Evolutionary conservation across 2,329 filamentous ascomycete genomes (phyloP).

Genomic region (Scedosporium aurantiacum): DNA sequence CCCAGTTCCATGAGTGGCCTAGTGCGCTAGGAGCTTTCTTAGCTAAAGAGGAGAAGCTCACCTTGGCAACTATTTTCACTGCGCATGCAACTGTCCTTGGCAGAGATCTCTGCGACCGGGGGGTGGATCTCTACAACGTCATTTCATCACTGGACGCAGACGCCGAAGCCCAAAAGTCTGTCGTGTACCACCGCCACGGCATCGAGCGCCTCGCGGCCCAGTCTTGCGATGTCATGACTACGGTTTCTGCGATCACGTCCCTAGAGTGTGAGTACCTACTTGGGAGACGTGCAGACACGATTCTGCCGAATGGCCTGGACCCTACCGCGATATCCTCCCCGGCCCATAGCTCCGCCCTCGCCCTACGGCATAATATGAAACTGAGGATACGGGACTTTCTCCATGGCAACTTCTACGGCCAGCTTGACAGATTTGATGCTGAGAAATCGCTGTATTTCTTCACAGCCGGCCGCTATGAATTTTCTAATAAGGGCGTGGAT

Average conservation of each 20-base stretch:
- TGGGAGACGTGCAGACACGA: conserved; percentile 94
- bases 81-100: conserved; percentile 60
- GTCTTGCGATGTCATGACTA: conserved; percentile 92
- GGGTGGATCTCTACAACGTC: conserved; percentile 99
- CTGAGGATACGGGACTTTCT: conserved; percentile 98
- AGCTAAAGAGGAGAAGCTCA: background rate
- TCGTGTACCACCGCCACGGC: conserved; percentile 97
- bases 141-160: conserved; percentile 95
- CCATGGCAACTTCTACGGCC: conserved; percentile 93
- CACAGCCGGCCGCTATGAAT: conserved; percentile 93
- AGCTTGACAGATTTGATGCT: conserved; percentile 85
- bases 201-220: conserved; percentile 92
- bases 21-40: background rate
- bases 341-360: conserved; percentile 67
- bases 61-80: background rate
- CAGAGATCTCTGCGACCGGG: conserved; percentile 91
- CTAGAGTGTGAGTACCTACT: conserved; percentile 96
- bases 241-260: conserved; percentile 95
- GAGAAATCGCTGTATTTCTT: conserved; percentile 98
- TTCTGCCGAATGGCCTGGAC: conserved; percentile 91
- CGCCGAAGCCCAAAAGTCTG: conserved; percentile 90
- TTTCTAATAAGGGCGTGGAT: conserved; percentile 95
- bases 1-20: background rate
- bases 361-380: conserved; percentile 91
- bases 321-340: conserved; percentile 48